These are phyloP conservation scores for Myriosclerotinia scirpicola DNA, from an alignment of 2,329 filamentous ascomycete species.

Conservation along the genomic window DNA sequence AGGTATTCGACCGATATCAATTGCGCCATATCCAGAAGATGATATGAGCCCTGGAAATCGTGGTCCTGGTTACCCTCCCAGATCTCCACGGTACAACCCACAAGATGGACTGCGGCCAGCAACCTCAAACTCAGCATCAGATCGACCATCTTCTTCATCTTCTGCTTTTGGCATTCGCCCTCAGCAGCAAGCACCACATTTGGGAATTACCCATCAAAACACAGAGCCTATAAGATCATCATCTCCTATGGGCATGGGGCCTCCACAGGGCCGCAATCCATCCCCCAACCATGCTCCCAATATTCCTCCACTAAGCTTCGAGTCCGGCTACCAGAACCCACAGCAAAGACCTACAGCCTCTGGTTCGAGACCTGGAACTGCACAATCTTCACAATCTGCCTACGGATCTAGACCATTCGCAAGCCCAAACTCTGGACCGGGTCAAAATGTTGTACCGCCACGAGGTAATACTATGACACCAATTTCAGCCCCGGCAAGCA, in stretches of 20 bases:
- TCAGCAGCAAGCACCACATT: slow-evolving; percentile 27
- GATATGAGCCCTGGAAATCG: slow-evolving; percentile 45
- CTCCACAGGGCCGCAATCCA: slow-evolving; percentile 42
- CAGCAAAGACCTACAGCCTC: slow-evolving; percentile 23
- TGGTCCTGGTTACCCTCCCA: slow-evolving; percentile 13
- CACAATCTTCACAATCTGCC: slow-evolving; percentile 20
- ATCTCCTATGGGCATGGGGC: slow-evolving; percentile 50
- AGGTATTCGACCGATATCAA: slow-evolving; percentile 36
- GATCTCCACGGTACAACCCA: slow-evolving; percentile 47
- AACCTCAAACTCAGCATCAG: slow-evolving; percentile 46
- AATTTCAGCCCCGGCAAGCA: slow-evolving; percentile 1
- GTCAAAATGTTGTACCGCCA: slow-evolving; percentile 31
- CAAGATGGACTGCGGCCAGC: slow-evolving; percentile 35
- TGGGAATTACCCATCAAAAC: slow-evolving; percentile 25
- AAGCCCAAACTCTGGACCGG: slow-evolving; percentile 12
- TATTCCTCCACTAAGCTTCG: slow-evolving; percentile 22
- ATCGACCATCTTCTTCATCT: slow-evolving; percentile 34
- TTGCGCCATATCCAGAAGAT: slow-evolving; percentile 70
- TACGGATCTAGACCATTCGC: slow-evolving; percentile 1
- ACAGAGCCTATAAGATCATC: slow-evolving; percentile 43
- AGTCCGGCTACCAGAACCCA: slow-evolving; percentile 23
- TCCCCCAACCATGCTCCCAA: slow-evolving; percentile 15
- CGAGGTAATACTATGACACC: slow-evolving; percentile 31
- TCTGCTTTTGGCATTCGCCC: slow-evolving; percentile 54
- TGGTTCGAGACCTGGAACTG: slow-evolving; percentile 17